Evolutionary conservation across 495 filamentous ascomycete species (phyloP), one percentile per base, ranked within the genome.

Genomic region (Elaphomyces granulatus): DNA sequence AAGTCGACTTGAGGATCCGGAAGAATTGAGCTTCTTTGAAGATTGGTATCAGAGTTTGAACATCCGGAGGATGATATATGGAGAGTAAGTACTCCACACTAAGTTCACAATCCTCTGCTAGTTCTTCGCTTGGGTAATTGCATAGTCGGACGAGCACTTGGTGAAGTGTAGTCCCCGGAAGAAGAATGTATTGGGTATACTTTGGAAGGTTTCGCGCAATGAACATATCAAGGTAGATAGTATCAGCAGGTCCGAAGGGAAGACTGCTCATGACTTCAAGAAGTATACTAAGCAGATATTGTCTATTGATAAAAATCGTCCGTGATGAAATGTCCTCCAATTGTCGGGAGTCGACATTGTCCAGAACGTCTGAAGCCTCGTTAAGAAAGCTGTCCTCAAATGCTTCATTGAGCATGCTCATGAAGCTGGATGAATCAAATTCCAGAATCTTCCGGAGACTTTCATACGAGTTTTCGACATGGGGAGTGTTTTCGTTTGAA

Each of bases 201-300:
- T 96, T 98, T 2, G 90, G 84, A 12, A 96, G 70, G 49, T 93
- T 98, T 41, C 90, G 80, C 33, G 90, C 88, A 55, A 96, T 77
- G 52, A 98, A 96, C 84, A 98, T 98, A 54, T 98, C 81, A 23
- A 98, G 70, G 56, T 92, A 96, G 41, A 98, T 83, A 18, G 80
- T 85, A 56, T 95, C 84, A 42, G 80, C 72, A n/a, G 74, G 50
- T 3, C 73, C 68, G 51, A 92, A 95, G 8, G 76, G 74, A 12
- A 66, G 52, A 8, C 74, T 56, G 37, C 74, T 77, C 83, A 96
- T 90, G 18, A 94, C 76, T 52, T 93, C 85, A 18, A 93, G 67
- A 38, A 98, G 58, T 31, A 94, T 90, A 36, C 78, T 88, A 43
- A 94, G 72, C 38, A 98, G 69, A 53, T 86, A 87, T 59, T 95